Conservation (phyloP, 257 asterid genomes). For the Haberlea rhodopensis region DNA sequence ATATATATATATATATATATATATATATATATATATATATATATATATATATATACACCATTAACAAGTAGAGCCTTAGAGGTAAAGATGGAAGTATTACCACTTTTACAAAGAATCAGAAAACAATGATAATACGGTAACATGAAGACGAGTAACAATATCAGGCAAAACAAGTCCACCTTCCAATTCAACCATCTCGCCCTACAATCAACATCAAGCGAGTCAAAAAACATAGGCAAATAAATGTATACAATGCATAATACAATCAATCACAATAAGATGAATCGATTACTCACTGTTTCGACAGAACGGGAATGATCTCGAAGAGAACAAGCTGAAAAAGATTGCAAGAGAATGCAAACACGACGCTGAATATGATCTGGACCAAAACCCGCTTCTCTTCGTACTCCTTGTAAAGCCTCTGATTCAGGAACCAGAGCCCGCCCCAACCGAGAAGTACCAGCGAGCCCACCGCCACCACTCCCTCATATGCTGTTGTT, state of each 20-base stretch:
- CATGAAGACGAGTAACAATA: conserved; percentile 87
- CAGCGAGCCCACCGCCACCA: conserved; percentile 74
- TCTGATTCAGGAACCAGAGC: conserved; percentile 83
- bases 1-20: no score
- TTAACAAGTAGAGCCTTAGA: neutral
- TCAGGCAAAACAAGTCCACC: conserved; percentile 93
- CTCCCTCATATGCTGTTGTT: conserved; percentile 60
- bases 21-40: no score
- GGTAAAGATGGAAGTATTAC: conserved; percentile 43
- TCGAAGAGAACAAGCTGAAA: conserved; percentile 93
- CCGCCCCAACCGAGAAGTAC: conserved; percentile 87
- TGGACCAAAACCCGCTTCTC: conserved; percentile 93
- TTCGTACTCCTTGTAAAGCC: conserved; percentile 95
- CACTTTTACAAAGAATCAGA: conserved; percentile 78
- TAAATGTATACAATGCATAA: neutral
- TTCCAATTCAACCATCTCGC: conserved; percentile 99
- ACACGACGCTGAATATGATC: conserved; percentile 93
- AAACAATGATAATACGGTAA: conserved; percentile 95
- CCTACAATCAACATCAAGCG: conserved; percentile 46
- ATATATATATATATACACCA: neutral
- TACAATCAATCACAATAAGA: neutral
- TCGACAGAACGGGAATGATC: conserved; percentile 88
- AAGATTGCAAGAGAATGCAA: conserved; percentile 93
- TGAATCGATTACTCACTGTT: conserved; percentile 51
- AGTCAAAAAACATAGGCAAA: conserved; percentile 9